Conservation (phyloP, 345 rosid species). For the Arabidopsis suecica region DNA sequence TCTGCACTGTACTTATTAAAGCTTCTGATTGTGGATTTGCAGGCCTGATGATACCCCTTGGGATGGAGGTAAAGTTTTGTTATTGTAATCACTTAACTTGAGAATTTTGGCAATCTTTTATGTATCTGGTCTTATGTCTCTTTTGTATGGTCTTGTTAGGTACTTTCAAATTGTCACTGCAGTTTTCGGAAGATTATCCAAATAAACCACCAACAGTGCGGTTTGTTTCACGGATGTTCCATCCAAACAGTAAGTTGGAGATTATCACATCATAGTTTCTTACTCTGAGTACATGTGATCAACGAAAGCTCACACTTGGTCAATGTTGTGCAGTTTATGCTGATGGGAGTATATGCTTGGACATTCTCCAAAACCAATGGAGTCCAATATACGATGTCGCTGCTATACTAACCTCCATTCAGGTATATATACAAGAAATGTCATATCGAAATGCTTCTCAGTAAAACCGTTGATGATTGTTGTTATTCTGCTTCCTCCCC, state of each 20-base stretch:
- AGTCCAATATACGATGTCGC: slow-evolving; percentile 87
- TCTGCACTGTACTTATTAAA: slow-evolving; percentile 4
- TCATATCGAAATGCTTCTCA: background rate
- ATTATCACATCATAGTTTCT: background rate
- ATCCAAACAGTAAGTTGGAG: slow-evolving; percentile 72
- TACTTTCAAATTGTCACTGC: slow-evolving; percentile 77
- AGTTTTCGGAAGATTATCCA: slow-evolving; percentile 80
- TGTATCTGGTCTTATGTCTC: background rate
- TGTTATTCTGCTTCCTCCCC: slow-evolving; percentile 10
- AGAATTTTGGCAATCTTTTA: background rate
- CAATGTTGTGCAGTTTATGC: slow-evolving; percentile 62
- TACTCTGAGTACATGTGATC: background rate
- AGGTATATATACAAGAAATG: slow-evolving; percentile 48
- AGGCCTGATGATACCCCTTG: slow-evolving; percentile 81
- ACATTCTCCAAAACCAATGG: slow-evolving; percentile 89
- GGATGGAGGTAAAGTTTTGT: slow-evolving; percentile 62
- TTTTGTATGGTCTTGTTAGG: slow-evolving; percentile 49
- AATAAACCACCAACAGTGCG: slow-evolving; percentile 84
- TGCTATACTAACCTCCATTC: slow-evolving; percentile 83
- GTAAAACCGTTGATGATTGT: background rate
- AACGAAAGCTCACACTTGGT: background rate
- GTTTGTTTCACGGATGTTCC: slow-evolving; percentile 86
- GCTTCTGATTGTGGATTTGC: slow-evolving; percentile 36
- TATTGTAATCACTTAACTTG: background rate
- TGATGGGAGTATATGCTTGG: slow-evolving; percentile 87